Percentiles rank a stretch among this genome's conserved stretches.
Evolutionary conservation across 2,329 filamentous ascomycete species (phyloP).

Genomic region (Periconia macrospinosa): DNA sequence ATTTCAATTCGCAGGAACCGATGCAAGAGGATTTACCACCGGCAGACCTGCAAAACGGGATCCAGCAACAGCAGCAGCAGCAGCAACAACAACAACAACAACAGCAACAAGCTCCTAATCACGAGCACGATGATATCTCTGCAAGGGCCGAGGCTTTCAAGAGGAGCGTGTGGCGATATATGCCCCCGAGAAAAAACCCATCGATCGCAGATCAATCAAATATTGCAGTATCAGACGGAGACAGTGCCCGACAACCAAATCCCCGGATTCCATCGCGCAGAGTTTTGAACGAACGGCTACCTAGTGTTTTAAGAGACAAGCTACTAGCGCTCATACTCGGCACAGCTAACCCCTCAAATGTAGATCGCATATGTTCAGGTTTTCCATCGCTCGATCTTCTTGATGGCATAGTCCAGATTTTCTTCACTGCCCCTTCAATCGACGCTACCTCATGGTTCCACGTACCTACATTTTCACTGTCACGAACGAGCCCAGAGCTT

Average conservation of each 20-base stretch:
- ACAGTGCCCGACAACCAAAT: conserved; percentile 32
- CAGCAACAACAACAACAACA: conserved; percentile 1
- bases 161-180: conserved; percentile 50
- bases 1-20: conserved; percentile 49
- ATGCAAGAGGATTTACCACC: conserved; percentile 39
- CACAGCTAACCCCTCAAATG: conserved; percentile 56
- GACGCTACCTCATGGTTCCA: conserved; percentile 65
- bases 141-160: conserved; percentile 40
- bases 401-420: conserved; percentile 64
- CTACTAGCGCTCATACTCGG: conserved; percentile 66
- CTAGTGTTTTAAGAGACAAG: conserved; percentile 55
- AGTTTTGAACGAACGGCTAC: conserved; percentile 46
- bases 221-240: conserved; percentile 40
- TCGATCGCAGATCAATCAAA: conserved; percentile 37
- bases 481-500: conserved; percentile 60
- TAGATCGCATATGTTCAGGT: conserved; percentile 58
- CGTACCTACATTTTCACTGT: conserved; percentile 60
- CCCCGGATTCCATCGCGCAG: conserved; percentile 41
- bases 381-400: conserved; percentile 65
- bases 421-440: conserved; percentile 59
- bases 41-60: conserved; percentile 20
- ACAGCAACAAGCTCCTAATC: neutral
- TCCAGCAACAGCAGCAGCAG: conserved; percentile 1
- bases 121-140: conserved; percentile 22
- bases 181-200: conserved; percentile 37